phyloP scores from a whole-genome alignment of 495 filamentous ascomycete genomes.

The Beverwykella pulmonaria region DNA sequence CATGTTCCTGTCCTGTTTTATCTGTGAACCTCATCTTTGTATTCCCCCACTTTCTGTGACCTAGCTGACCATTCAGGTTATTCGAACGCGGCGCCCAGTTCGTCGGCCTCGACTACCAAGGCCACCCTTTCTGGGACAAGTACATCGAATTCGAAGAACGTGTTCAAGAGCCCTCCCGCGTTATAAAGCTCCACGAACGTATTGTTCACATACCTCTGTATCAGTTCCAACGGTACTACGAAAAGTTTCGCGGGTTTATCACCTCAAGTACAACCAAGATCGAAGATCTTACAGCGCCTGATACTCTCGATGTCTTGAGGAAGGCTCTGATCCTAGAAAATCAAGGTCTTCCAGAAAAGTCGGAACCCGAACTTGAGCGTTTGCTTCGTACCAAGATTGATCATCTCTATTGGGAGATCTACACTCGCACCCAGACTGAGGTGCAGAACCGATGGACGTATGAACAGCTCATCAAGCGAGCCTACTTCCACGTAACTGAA shows the following conservation, averaged over 20 bases:
- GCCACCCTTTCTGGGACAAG: conserved; percentile 98
- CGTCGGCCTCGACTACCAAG: conserved; percentile 90
- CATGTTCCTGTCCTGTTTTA: neutral
- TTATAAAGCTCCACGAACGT: conserved; percentile 81
- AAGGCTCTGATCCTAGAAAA: conserved; percentile 63
- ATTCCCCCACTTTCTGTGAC: neutral
- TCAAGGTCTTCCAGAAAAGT: conserved; percentile 50
- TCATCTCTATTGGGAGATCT: conserved; percentile 75
- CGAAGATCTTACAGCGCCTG: conserved; percentile 68
- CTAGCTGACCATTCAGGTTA: conserved; percentile 58
- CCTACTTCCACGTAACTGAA: conserved; percentile 96
- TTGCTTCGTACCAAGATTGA: conserved; percentile 81
- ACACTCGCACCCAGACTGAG: conserved; percentile 81
- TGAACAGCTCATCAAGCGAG: conserved; percentile 91
- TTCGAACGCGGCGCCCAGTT: conserved; percentile 87
- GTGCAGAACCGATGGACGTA: conserved; percentile 94
- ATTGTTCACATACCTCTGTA: conserved; percentile 95
- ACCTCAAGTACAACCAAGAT: conserved; percentile 65
- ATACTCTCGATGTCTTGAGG: conserved; percentile 69
- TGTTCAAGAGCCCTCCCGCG: conserved; percentile 79
- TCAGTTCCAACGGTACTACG: conserved; percentile 93
- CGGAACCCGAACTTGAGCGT: conserved; percentile 80
- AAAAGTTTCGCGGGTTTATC: conserved; percentile 81
- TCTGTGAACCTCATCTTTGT: neutral
- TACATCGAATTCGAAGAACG: conserved; percentile 96